A percentile compares a stretch with the other conserved stretches of the same genome.
Evolutionary conservation across 2,329 filamentous ascomycete genomes (phyloP).

Genomic region (Ceratocystis cubensis): DNA sequence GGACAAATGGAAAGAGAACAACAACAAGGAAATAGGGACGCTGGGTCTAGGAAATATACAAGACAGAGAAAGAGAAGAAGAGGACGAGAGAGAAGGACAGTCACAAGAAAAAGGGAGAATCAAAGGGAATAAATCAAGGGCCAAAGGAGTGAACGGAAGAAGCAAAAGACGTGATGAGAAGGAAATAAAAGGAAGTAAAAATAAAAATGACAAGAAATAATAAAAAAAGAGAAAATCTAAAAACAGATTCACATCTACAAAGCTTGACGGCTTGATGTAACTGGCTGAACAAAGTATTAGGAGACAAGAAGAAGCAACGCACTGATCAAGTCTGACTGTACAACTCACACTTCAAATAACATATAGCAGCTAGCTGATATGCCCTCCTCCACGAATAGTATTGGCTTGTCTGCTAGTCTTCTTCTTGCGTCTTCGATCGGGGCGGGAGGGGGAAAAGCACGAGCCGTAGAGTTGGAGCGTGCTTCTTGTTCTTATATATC

Average conservation of each 20-base stretch:
- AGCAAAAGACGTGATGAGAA: background rate
- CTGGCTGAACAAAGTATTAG: background rate
- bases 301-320: background rate
- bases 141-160: background rate
- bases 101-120: background rate
- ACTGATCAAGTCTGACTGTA: constrained; percentile 5
- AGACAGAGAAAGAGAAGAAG: background rate
- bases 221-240: background rate
- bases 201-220: constrained; percentile 1
- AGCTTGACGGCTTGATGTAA: background rate
- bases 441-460: constrained; percentile 4
- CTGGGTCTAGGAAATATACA: background rate
- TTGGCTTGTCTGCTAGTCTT: constrained; percentile 7
- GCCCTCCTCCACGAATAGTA: constrained; percentile 3
- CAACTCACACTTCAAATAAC: constrained; percentile 6
- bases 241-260: constrained; percentile 8
- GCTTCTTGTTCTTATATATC: constrained; percentile 10
- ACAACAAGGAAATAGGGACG: background rate
- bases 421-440: background rate
- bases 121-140: background rate
- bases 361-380: constrained; percentile 9
- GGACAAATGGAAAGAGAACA: background rate
- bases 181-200: constrained; percentile 2
- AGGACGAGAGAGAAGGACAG: background rate
- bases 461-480: constrained; percentile 5